phyloP scores from a whole-genome alignment of 1,139 yeast genomes.

The Diutina rugosa region DNA sequence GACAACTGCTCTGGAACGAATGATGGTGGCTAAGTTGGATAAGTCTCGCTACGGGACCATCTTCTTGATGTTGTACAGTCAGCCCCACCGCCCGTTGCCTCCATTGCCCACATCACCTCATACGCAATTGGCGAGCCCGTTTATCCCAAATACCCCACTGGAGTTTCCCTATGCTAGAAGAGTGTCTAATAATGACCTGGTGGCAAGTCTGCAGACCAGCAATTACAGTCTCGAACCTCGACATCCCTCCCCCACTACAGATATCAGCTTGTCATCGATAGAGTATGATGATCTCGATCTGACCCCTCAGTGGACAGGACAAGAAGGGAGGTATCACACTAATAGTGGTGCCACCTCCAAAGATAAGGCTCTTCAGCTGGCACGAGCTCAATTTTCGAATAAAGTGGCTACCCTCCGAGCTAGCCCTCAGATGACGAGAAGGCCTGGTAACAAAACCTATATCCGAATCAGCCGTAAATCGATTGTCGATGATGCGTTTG shows the following conservation, averaged over 20 bases:
- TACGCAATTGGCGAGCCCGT: not conserved
- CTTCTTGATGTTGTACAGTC: not conserved
- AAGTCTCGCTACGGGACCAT: not conserved
- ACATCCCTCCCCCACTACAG: not conserved
- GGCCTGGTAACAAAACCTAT: not conserved
- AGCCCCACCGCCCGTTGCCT: not conserved
- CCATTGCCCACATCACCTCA: not conserved
- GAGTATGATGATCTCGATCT: not conserved
- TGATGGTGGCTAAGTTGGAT: not conserved
- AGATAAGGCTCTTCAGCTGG: not conserved
- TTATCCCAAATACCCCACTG: not conserved
- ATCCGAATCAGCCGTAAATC: not conserved
- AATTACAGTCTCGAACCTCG: conserved; percentile 11
- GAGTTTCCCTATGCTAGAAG: not conserved
- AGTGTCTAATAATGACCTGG: conserved; percentile 75
- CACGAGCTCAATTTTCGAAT: not conserved
- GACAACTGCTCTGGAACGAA: conserved; percentile 8
- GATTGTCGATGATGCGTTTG: not conserved
- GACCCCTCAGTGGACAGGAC: not conserved
- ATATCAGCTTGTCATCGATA: not conserved
- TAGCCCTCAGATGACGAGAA: not conserved
- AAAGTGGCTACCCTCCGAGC: not conserved
- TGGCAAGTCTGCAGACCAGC: conserved; percentile 75
- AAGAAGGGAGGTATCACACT: not conserved
- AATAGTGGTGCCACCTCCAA: not conserved